Conservation (phyloP, 1,139 yeast genomes). For the Yamadazyma diospyri region DNA sequence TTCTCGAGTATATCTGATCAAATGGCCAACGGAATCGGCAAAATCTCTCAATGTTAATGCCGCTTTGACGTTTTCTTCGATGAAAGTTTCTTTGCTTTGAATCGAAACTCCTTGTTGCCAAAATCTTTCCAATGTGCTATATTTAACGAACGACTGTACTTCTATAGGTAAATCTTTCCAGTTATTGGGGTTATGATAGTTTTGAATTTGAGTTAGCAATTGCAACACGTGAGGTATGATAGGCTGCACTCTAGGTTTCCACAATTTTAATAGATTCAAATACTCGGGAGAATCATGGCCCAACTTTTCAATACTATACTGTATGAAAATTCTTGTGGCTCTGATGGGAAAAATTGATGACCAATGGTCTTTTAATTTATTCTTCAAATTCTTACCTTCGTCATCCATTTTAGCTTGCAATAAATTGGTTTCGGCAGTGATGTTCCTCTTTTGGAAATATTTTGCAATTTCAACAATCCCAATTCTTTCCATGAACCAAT, state of each 20-base stretch:
- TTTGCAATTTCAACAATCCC: slow-evolving; percentile 93
- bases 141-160: slow-evolving; percentile 85
- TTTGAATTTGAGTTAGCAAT: slow-evolving; percentile 83
- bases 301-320: slow-evolving; percentile 89
- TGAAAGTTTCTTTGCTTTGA: slow-evolving; percentile 89
- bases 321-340: slow-evolving; percentile 91
- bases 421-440: slow-evolving; percentile 71
- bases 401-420: slow-evolving; percentile 85
- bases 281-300: slow-evolving; percentile 76
- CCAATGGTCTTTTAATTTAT: slow-evolving; percentile 85
- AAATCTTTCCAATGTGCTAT: slow-evolving; percentile 86
- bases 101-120: slow-evolving; percentile 99
- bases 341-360: slow-evolving; percentile 91
- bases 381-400: slow-evolving; percentile 73
- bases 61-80: slow-evolving; percentile 92
- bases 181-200: slow-evolving; percentile 89
- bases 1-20: slow-evolving; percentile 91
- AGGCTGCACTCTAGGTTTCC: slow-evolving; percentile 94
- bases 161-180: slow-evolving; percentile 86
- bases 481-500: slow-evolving; percentile 97
- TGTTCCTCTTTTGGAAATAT: slow-evolving; percentile 80
- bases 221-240: slow-evolving; percentile 88
- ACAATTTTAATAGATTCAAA: slow-evolving; percentile 64
- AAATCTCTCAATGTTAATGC: slow-evolving; percentile 91
- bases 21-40: slow-evolving; percentile 98